Evolutionary conservation across 352 stramenopile genomes (phyloP), one percentile per base, ranked within the genome.

Genomic region (Globisporangium parvum): DNA sequence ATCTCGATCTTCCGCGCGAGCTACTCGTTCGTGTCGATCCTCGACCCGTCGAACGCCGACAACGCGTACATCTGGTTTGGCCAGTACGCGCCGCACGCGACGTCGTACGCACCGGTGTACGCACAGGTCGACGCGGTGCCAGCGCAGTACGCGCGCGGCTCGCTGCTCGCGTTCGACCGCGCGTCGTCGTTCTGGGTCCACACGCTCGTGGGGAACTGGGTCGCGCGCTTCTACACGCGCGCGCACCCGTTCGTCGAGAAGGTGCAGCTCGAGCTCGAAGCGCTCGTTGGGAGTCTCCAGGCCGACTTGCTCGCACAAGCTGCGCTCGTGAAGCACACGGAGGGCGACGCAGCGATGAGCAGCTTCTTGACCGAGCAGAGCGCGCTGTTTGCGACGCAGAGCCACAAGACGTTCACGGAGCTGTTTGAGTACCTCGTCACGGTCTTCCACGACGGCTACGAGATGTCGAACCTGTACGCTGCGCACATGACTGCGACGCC

Each of bases 1-100:
- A 98, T 98, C 65, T 97, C 91, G 2, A 87, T 98, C 35, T 97
- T 96, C 68, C 87, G 91, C 21, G 88, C 91, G 11, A 91, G 75
- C 26, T 97, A 98, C 78, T 91, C 80, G 48, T 92, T 91, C 56
- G 77, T 94, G 21, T 84, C 81, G 6, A 71, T 91, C 26, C 47
- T 85, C 41, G 70, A 94, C 53, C 63, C 72, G 1, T 47, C 64
- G 26, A 84, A 90, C 47, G 21, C 66, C 6, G 77, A 91, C 69
- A 74, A 84, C 23, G 77, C 74, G 2, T 81, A 78, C 56, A 53
- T 94, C 15, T 94, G 84, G 84, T 96, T 97, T 61, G 87, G 87
- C 15, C 90, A 96, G 72, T 96, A 97, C 60, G 89, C 89, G 2
- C 81, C 91, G 6, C 84, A 96, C 53, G 73, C 76, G 12, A 91